phyloP scores from a whole-genome alignment of 2,329 filamentous ascomycete species.

The Fusarium haematococcum region DNA sequence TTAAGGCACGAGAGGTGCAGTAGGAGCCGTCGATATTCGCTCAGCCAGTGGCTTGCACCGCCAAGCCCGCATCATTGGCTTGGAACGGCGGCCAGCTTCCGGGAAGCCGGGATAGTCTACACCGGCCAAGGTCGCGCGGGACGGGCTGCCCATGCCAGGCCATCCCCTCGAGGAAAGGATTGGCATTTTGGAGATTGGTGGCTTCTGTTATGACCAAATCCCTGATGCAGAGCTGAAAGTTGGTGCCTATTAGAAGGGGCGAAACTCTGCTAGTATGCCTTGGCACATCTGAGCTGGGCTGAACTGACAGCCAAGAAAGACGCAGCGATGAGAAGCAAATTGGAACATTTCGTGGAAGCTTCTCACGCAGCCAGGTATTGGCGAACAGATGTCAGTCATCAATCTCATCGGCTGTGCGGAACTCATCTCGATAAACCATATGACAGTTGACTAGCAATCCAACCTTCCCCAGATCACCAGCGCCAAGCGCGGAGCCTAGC shows the following conservation, averaged over 20 bases:
- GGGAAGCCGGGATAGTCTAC: not conserved
- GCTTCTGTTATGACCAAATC: not conserved
- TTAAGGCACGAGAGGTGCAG: not conserved
- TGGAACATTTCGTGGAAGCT: not conserved
- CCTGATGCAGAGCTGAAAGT: not conserved
- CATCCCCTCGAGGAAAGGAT: not conserved
- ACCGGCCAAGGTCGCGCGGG: not conserved
- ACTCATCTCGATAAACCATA: not conserved
- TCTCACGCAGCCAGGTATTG: not conserved
- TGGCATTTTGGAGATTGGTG: not conserved
- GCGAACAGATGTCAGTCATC: not conserved
- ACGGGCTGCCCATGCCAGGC: not conserved
- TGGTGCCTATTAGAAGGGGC: not conserved
- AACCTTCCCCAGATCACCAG: not conserved
- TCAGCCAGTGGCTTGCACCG: not conserved
- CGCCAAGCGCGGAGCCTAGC: not conserved
- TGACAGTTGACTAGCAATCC: not conserved
- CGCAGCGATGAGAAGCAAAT: not conserved
- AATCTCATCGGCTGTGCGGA: not conserved
- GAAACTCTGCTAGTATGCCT: not conserved
- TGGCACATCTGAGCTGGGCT: not conserved
- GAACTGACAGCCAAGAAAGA: not conserved
- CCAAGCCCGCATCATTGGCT: constrained; percentile 1
- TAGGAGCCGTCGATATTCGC: not conserved
- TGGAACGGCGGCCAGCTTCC: not conserved